Evolutionary conservation across 2,329 filamentous ascomycete genomes (phyloP).

Genomic region (Aspergillus tamarii): DNA sequence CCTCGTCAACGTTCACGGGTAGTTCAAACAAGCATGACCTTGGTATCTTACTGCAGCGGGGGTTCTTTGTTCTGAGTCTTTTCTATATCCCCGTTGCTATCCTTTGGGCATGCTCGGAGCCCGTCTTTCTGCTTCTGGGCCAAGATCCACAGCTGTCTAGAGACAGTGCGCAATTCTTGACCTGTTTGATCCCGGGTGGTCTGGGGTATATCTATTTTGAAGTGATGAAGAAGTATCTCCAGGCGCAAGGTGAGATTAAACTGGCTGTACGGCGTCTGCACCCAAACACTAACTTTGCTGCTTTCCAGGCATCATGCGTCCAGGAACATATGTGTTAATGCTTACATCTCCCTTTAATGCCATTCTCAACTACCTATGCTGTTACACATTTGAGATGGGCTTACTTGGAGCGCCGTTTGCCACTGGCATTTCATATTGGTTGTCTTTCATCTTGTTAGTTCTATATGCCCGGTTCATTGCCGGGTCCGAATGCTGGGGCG

Average conservation of each 20-base stretch:
- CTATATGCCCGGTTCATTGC: slow-evolving; percentile 71
- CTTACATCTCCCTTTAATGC: slow-evolving; percentile 65
- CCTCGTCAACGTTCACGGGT: slow-evolving; percentile 80
- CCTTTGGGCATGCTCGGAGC: slow-evolving; percentile 75
- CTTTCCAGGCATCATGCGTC: slow-evolving; percentile 61
- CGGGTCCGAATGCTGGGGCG: slow-evolving; percentile 79
- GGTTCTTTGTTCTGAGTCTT: slow-evolving; percentile 69
- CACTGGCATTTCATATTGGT: slow-evolving; percentile 84
- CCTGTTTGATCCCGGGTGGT: slow-evolving; percentile 75
- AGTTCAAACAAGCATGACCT: slow-evolving; percentile 77
- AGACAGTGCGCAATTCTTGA: slow-evolving; percentile 73
- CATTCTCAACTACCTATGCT: slow-evolving; percentile 66
- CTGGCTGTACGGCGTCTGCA: not conserved
- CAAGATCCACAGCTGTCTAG: slow-evolving; percentile 77
- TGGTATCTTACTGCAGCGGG: slow-evolving; percentile 76
- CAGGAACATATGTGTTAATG: slow-evolving; percentile 65
- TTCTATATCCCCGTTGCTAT: slow-evolving; percentile 75
- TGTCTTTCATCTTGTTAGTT: slow-evolving; percentile 75
- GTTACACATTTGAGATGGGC: slow-evolving; percentile 71
- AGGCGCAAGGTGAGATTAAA: slow-evolving; percentile 55
- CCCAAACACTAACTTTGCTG: not conserved
- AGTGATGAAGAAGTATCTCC: slow-evolving; percentile 67
- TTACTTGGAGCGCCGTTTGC: slow-evolving; percentile 80
- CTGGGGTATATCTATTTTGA: slow-evolving; percentile 89
- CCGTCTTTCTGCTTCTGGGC: slow-evolving; percentile 72